Evolutionary conservation across 495 filamentous ascomycete genomes (phyloP).

Genomic region (Lophium mytilinum): DNA sequence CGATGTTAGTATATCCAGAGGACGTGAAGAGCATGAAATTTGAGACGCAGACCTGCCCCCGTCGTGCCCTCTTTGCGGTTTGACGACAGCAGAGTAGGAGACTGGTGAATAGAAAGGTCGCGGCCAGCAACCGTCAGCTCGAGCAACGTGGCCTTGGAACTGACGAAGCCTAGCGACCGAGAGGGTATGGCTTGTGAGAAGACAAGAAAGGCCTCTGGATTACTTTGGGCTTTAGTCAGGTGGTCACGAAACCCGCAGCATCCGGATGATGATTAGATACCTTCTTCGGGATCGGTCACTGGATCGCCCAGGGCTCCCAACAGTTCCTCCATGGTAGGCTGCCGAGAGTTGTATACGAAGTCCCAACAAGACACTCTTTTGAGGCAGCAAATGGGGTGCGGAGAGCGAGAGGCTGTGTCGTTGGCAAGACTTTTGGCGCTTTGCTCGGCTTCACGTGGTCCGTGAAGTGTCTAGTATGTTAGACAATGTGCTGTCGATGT

Average conservation of each 20-base stretch:
- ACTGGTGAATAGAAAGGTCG: slow-evolving; percentile 77
- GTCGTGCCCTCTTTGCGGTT: slow-evolving; percentile 78
- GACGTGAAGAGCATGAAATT: not conserved
- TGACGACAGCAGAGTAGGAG: slow-evolving; percentile 70
- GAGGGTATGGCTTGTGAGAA: slow-evolving; percentile 71
- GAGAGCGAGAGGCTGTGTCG: too few relatives aligned
- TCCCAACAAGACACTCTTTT: too few relatives aligned
- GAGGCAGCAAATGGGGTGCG: too few relatives aligned
- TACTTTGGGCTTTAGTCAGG: not conserved
- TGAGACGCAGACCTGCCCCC: slow-evolving; percentile 61
- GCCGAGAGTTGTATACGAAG: slow-evolving; percentile 21
- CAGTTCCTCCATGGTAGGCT: slow-evolving; percentile 20
- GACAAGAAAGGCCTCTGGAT: slow-evolving; percentile 72
- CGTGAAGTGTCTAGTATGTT: too few relatives aligned
- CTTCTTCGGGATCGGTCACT: slow-evolving; percentile 32
- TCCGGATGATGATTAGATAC: slow-evolving; percentile 8
- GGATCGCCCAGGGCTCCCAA: slow-evolving; percentile 29
- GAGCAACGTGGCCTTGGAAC: slow-evolving; percentile 55
- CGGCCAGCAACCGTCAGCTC: slow-evolving; percentile 59
- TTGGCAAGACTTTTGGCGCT: too few relatives aligned
- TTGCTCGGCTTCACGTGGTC: too few relatives aligned
- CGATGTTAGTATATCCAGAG: slow-evolving; percentile 9
- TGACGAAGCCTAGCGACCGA: slow-evolving; percentile 76
- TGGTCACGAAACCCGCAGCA: not conserved
- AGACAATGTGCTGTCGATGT: too few relatives aligned